These are phyloP conservation scores for Agaricus subrufescens DNA, from an alignment of 768 basidiomycete genomes.

Conservation along the genomic window DNA sequence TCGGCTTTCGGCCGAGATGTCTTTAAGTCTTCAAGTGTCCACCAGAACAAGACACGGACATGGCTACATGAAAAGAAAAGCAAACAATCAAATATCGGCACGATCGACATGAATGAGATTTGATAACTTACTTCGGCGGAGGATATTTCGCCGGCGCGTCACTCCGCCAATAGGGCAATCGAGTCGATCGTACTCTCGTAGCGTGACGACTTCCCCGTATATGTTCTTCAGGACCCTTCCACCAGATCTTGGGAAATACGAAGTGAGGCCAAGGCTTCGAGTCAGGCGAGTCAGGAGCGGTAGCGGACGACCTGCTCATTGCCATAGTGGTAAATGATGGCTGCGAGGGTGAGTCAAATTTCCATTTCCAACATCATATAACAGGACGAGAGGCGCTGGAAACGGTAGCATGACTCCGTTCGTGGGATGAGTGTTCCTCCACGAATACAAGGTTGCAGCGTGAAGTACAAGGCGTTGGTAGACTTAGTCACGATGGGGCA, in stretches of 20 bases:
- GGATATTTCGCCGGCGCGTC: not conserved
- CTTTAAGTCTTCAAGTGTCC: conserved; percentile 1
- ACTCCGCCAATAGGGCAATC: not conserved
- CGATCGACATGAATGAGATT: not conserved
- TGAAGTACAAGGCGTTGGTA: conserved; percentile 1
- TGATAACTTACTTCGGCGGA: not conserved
- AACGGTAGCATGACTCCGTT: not conserved
- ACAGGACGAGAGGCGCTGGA: not conserved
- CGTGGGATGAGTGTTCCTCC: not conserved
- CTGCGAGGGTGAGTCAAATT: conserved; percentile 4
- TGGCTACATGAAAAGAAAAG: not conserved
- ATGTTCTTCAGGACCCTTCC: conserved; percentile 6
- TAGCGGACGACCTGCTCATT: not conserved
- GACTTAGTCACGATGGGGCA: not conserved
- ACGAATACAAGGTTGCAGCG: not conserved
- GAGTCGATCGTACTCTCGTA: not conserved
- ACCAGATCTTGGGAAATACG: not conserved
- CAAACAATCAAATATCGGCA: not conserved
- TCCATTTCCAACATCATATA: conserved; percentile 1
- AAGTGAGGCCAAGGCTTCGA: not conserved
- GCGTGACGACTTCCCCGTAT: conserved; percentile 3
- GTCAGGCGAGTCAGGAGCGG: not conserved
- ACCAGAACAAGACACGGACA: conserved; percentile 7
- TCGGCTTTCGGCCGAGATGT: not conserved
- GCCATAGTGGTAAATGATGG: not conserved